Conservation (phyloP, 192 early-diverging fungal genomes). For the Rhizophagus sp. region DNA sequence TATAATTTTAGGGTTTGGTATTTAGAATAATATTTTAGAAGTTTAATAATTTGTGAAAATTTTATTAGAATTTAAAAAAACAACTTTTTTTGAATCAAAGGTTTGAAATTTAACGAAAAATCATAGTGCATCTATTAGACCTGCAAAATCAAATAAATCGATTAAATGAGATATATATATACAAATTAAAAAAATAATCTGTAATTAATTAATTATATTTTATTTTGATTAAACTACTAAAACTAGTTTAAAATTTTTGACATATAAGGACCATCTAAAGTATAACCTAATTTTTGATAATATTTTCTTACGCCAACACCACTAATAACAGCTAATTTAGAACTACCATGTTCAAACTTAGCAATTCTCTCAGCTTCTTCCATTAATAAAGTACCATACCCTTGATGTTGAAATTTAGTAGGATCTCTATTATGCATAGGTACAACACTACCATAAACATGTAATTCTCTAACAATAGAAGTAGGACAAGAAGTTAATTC, state of each 20-base stretch:
- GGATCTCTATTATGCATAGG: slow-evolving; percentile 96
- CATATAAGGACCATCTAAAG: slow-evolving; percentile 97
- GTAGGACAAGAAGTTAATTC: slow-evolving; percentile 82
- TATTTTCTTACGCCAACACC: slow-evolving; percentile 98
- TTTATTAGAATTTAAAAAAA: too few relatives aligned
- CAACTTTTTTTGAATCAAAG: too few relatives aligned
- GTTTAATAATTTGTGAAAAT: too few relatives aligned
- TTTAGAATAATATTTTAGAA: too few relatives aligned
- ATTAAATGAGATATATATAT: too few relatives aligned
- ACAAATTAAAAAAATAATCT: too few relatives aligned
- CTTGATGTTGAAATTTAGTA: slow-evolving; percentile 99
- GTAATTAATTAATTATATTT: too few relatives aligned
- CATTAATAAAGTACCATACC: slow-evolving; percentile 98
- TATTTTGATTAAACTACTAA: too few relatives aligned
- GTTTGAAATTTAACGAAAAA: too few relatives aligned
- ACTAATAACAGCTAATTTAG: slow-evolving; percentile 94
- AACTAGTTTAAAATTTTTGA: slow-evolving; percentile 87
- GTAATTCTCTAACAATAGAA: slow-evolving; percentile 95
- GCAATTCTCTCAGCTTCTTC: slow-evolving; percentile 99
- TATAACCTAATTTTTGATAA: slow-evolving; percentile 95
- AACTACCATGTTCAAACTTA: slow-evolving; percentile 92
- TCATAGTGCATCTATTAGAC: too few relatives aligned
- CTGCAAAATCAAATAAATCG: too few relatives aligned
- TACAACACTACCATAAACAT: slow-evolving; percentile 97
- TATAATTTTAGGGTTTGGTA: too few relatives aligned